Conservation (phyloP, 257 asterid species). For the Nicotiana obtusifolia region DNA sequence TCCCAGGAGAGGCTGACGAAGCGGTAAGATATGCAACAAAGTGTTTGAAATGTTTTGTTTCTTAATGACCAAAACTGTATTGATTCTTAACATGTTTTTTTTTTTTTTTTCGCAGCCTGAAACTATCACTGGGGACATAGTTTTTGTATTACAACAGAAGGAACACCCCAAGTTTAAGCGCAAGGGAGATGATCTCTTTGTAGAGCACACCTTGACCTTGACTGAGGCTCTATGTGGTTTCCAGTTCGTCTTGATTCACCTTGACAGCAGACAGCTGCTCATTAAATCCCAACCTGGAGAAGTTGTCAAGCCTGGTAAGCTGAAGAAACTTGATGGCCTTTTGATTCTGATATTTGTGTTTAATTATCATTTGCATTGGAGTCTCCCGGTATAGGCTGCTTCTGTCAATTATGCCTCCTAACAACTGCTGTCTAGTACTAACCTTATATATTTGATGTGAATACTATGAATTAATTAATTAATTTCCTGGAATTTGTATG, state of each 20-base stretch:
- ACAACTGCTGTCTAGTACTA: neutral
- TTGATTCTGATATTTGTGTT: neutral
- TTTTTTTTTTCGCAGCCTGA: conserved; percentile 16
- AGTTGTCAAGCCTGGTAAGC: conserved; percentile 23
- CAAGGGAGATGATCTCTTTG: conserved; percentile 24
- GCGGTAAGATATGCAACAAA: conserved; percentile 1
- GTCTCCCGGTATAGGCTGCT: neutral
- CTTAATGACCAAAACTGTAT: neutral
- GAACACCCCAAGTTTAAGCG: conserved; percentile 26
- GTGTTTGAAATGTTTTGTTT: neutral
- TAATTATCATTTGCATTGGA: neutral
- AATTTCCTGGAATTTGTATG: neutral
- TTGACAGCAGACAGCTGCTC: conserved; percentile 21
- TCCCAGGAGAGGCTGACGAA: conserved; percentile 25
- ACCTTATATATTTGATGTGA: neutral
- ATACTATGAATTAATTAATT: neutral
- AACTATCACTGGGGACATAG: conserved; percentile 18
- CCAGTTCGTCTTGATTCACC: conserved; percentile 21
- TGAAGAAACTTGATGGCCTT: neutral
- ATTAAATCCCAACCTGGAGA: conserved; percentile 26
- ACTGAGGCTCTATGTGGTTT: conserved; percentile 26
- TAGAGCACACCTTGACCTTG: conserved; percentile 22
- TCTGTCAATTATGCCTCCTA: neutral
- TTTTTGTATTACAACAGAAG: conserved; percentile 22
- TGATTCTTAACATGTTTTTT: neutral